phyloP scores from a whole-genome alignment of 768 basidiomycete genomes.

The Suillus weaverae region DNA sequence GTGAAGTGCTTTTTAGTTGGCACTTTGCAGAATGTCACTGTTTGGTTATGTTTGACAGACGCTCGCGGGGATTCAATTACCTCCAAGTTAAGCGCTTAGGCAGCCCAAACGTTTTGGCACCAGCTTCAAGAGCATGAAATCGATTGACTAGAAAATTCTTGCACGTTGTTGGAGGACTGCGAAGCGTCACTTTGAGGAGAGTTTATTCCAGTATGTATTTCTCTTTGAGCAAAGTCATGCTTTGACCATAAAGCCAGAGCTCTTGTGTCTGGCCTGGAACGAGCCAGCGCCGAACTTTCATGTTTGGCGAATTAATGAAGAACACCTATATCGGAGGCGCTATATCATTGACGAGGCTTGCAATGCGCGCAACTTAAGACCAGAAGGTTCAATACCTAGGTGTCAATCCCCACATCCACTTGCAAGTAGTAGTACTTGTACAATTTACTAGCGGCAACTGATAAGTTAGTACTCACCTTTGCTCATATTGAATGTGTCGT shows the following conservation, averaged over 20 bases:
- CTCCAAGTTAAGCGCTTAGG: too few relatives aligned
- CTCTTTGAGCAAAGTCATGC: neutral
- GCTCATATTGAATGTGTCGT: neutral
- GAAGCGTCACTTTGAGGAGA: conserved; percentile 84
- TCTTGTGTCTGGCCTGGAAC: conserved; percentile 68
- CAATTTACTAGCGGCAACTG: neutral
- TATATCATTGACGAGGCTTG: conserved; percentile 59
- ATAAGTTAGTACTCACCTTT: neutral
- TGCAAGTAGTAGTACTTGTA: neutral
- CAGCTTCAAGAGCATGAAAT: conserved; percentile 78
- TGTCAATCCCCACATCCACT: neutral
- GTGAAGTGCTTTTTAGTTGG: neutral
- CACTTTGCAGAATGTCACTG: neutral
- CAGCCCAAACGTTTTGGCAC: too few relatives aligned
- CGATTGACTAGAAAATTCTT: conserved; percentile 95
- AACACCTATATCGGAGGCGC: conserved; percentile 43
- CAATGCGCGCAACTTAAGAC: conserved; percentile 42
- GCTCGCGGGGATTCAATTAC: neutral
- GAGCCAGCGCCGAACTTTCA: conserved; percentile 75
- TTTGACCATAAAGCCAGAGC: conserved; percentile 92
- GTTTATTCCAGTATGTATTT: conserved; percentile 80
- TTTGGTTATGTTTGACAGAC: neutral
- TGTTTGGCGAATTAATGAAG: conserved; percentile 78
- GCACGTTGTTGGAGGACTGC: conserved; percentile 80
- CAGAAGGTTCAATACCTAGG: neutral